phyloP scores from a whole-genome alignment of 2,329 filamentous ascomycete species.

The Venturia nashicola region DNA sequence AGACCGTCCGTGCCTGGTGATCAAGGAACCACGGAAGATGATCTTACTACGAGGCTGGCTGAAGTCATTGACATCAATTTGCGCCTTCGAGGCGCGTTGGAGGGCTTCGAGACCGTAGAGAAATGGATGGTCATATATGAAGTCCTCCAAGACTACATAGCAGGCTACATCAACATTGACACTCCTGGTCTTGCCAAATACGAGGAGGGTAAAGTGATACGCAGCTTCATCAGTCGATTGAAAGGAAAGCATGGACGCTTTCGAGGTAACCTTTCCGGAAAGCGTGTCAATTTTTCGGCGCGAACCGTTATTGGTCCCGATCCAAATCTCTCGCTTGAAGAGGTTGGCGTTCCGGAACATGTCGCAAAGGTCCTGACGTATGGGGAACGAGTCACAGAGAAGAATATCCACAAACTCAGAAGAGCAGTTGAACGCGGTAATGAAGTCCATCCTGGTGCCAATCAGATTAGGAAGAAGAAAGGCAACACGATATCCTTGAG shows the following conservation, averaged over 20 bases:
- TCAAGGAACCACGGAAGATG: conserved; percentile 86
- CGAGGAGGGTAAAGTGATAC: conserved; percentile 75
- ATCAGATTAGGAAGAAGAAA: conserved; percentile 62
- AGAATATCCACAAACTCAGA: conserved; percentile 74
- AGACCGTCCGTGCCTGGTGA: conserved; percentile 90
- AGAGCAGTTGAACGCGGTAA: conserved; percentile 64
- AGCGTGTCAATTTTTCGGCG: conserved; percentile 96
- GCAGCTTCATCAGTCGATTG: conserved; percentile 86
- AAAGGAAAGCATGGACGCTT: conserved; percentile 98
- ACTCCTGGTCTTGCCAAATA: conserved; percentile 84
- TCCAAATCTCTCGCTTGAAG: conserved; percentile 83
- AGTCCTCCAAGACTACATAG: conserved; percentile 86
- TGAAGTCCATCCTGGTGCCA: conserved; percentile 75
- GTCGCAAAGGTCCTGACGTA: conserved; percentile 97
- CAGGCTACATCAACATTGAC: conserved; percentile 97
- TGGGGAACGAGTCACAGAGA: conserved; percentile 62
- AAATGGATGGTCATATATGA: conserved; percentile 99
- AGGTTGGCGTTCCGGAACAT: conserved; percentile 80
- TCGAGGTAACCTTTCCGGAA: conserved; percentile 90
- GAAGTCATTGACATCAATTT: conserved; percentile 91
- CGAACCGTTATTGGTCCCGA: conserved; percentile 96
- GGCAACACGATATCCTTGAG: conserved; percentile 65
- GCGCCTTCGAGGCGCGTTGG: conserved; percentile 69
- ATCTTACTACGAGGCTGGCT: conserved; percentile 90
- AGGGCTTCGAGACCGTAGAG: conserved; percentile 71